Evolutionary conservation across 1,284 basidiomycete species (phyloP).

Genomic region (Earliella scabrosa): DNA sequence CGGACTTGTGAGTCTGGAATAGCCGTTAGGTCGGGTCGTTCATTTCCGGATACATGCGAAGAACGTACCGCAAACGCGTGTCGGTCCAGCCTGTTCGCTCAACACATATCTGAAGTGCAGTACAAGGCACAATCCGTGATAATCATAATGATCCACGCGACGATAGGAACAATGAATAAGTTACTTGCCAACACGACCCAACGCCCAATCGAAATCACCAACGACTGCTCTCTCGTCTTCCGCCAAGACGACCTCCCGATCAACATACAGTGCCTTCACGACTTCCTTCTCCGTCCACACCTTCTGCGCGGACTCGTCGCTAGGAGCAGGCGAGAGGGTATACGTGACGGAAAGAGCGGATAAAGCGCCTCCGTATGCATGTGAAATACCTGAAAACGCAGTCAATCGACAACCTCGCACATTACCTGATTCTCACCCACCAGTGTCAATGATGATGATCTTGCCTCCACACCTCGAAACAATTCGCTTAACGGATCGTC

Average conservation of each 20-base stretch:
- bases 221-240: conserved; percentile 53
- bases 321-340: conserved; percentile 59
- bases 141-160: background rate
- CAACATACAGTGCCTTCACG: conserved; percentile 77
- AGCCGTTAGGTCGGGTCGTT: background rate
- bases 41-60: conserved; percentile 2
- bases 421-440: conserved; percentile 41
- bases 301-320: conserved; percentile 34
- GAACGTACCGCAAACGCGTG: conserved; percentile 13
- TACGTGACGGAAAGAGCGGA: conserved; percentile 89
- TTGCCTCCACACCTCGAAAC: conserved; percentile 84
- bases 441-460: conserved; percentile 91
- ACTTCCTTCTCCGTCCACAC: conserved; percentile 79
- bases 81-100: background rate
- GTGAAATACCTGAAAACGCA: conserved; percentile 75
- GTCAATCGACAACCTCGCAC: background rate
- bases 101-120: background rate
- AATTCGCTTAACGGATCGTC: conserved; percentile 72
- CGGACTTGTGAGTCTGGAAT: background rate
- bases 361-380: conserved; percentile 90
- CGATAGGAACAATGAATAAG: conserved; percentile 13
- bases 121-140: background rate
- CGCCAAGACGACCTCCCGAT: conserved; percentile 57
- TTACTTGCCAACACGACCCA: conserved; percentile 12
- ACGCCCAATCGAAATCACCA: conserved; percentile 43